Base-by-base conservation (phyloP, 768 basidiomycete species). In the Xerocomellus chrysenteron region DNA sequence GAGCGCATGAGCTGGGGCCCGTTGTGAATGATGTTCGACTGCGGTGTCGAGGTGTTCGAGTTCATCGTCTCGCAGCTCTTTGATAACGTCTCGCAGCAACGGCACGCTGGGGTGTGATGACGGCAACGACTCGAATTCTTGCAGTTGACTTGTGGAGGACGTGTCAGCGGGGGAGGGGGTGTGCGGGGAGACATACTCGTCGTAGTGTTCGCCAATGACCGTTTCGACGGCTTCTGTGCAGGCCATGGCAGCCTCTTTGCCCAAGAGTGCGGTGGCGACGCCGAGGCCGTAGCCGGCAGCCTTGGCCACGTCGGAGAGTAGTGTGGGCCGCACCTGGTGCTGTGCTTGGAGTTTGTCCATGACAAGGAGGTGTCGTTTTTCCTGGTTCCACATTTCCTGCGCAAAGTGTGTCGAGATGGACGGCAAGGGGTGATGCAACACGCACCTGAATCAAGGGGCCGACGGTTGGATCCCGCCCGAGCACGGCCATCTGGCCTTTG, bases 161-260 rank as follows among this genome's bases (percentile, higher is more conserved):
- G 36, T 43, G 30, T 68, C 12, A 65, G 59, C 52, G 33, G 39
- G 35, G 24, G 17, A 14, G 33, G 2, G 24, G 16, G 46, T 40
- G 19, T 14, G 50, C 10, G 37, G n/a, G 53, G 37, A 44, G 52
- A 81, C 92, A 68, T 69, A 96, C 95, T 97, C 94, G 70, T 98
- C 92, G 65, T 98, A 98, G 73, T 98, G 95, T 72, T 98, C 95
- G 40, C 95, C 95, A 50, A 98, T 98, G 54, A 93, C 93, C 0
- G 95, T 97, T 72, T 98, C 95, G 19, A 98, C 94, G 0, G 95
- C 95, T 71, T 98, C 95, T 0, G 95, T 98, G 66, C 95, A 98
- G 7, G 95, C 95, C 95, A 98, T 98, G 1, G 95, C 94, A 13
- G 94, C 93, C 63, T 97, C 89, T 67, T 85, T 89, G 37, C 95